Evolutionary conservation across 495 filamentous ascomycete genomes (phyloP).

Genomic region (Ascodesmis nigricans): DNA sequence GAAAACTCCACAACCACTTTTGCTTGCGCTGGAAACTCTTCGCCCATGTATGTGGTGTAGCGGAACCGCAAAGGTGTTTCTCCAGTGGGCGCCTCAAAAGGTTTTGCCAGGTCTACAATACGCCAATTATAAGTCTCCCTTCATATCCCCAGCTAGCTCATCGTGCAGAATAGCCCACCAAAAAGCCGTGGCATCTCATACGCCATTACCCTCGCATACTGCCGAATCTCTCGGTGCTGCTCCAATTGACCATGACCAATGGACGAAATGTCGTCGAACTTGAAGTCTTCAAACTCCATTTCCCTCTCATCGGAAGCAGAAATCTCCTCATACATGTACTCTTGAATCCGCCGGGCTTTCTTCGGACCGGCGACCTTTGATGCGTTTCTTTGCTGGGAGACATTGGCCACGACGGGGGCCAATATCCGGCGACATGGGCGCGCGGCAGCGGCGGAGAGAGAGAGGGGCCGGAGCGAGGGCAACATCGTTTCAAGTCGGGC

Average conservation of each 20-base stretch:
- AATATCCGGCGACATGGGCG: no score
- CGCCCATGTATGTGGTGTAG: constrained; percentile 93
- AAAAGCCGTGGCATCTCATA: constrained; percentile 92
- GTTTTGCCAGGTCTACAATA: constrained; percentile 50
- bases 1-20: constrained; percentile 88
- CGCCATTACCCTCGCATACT: constrained; percentile 66
- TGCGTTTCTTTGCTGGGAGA: no score
- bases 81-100: constrained; percentile 47
- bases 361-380: no score
- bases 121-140: constrained; percentile 19
- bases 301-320: no score
- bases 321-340: neutral
- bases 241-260: constrained; percentile 72
- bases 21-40: constrained; percentile 68
- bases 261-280: constrained; percentile 48
- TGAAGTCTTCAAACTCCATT: constrained; percentile 18
- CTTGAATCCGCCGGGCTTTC: no score
- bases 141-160: neutral
- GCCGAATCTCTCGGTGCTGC: constrained; percentile 66
- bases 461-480: no score
- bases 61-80: constrained; percentile 64
- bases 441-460: no score
- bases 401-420: no score
- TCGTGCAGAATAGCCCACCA: constrained; percentile 36
- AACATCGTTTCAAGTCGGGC: no score